Evolutionary conservation across 257 asterid genomes (phyloP), one percentile per base, ranked within the genome.

Genomic region (Fraxinus cuspidata): DNA sequence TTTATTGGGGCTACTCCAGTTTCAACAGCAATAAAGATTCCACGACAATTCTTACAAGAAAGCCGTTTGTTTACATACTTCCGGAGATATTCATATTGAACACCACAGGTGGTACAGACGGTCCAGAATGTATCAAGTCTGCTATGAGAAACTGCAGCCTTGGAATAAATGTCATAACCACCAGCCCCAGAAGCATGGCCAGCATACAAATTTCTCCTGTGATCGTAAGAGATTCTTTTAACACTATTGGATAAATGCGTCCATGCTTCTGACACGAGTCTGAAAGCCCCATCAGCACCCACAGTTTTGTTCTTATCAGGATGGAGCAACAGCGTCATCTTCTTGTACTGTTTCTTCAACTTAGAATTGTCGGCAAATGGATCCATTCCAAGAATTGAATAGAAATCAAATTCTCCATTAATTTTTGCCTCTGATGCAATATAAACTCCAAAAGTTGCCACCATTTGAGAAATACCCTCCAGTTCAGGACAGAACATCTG

Each of bases 21-120:
- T 84, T 94, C 99, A 77, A 86, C 92, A 77, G 98, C 99, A 81
- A 89, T 80, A 77, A 94, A 94, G 79, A 94, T 93, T 75, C 96
- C 97, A 51, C 97, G 96, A 71, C 99, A 94, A 74, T 91, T 94
- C 90, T 94, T 94, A 86, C 99, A 94, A 78, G 99, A 90, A 66
- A 94, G 96, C 37, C 90, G 79, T 78, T 92, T 91, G 85, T 92
- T 92, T 53, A 91, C 90, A 76, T 94, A 94, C 79, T 94, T 92
- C 83, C 96, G 81, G n/a, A 94, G 95, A 84, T 94, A 94, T 74
- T 94, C 99, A 67, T 94, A 94, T 84, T 94, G 99, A 86, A 94
- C 96, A 60, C 90, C 96, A 80, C 99, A 94, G 37, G 96, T 88
- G 60, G 96, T 91, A 77, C 99, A 94, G 32, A 92, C 91, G 0